These are phyloP conservation scores for Xylaria polymorpha DNA, from an alignment of 2,329 filamentous ascomycete species.

Conservation along the genomic window DNA sequence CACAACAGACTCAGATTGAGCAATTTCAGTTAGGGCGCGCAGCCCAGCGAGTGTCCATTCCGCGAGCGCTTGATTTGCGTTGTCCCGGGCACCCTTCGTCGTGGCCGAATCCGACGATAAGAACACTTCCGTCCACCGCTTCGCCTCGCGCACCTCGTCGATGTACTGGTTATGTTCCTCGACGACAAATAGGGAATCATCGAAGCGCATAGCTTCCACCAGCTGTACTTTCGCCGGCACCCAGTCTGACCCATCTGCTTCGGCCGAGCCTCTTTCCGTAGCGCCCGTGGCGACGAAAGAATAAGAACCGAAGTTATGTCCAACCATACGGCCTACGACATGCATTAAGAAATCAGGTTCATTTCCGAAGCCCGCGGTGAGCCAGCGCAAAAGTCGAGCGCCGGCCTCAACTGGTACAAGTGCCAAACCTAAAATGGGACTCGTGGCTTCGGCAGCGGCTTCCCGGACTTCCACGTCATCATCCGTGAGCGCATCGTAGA, in stretches of 20 bases:
- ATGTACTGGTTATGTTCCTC: constrained; percentile 97
- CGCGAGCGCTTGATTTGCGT: constrained; percentile 47
- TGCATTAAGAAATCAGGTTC: constrained; percentile 54
- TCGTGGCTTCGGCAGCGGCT: constrained; percentile 65
- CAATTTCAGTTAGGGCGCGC: constrained; percentile 52
- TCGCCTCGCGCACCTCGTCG: constrained; percentile 80
- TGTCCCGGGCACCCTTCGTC: constrained; percentile 16
- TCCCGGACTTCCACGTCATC: constrained; percentile 91
- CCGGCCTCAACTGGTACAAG: constrained; percentile 63
- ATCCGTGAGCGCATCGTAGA: constrained; percentile 85
- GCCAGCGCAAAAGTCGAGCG: constrained; percentile 58
- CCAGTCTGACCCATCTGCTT: constrained; percentile 38
- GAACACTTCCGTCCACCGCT: constrained; percentile 72
- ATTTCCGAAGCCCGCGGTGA: constrained; percentile 53
- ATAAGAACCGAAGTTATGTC: constrained; percentile 44
- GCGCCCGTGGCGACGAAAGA: constrained; percentile 28
- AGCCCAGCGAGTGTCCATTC: constrained; percentile 66
- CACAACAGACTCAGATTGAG: constrained; percentile 28
- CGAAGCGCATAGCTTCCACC: constrained; percentile 60
- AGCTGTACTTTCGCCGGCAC: constrained; percentile 55
- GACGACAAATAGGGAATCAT: constrained; percentile 81
- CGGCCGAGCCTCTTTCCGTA: constrained; percentile 24
- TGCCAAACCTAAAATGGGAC: constrained; percentile 57
- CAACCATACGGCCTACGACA: constrained; percentile 58
- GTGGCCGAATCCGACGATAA: constrained; percentile 18